Conservation (phyloP, 768 basidiomycete genomes). For the Suillus paluster region DNA sequence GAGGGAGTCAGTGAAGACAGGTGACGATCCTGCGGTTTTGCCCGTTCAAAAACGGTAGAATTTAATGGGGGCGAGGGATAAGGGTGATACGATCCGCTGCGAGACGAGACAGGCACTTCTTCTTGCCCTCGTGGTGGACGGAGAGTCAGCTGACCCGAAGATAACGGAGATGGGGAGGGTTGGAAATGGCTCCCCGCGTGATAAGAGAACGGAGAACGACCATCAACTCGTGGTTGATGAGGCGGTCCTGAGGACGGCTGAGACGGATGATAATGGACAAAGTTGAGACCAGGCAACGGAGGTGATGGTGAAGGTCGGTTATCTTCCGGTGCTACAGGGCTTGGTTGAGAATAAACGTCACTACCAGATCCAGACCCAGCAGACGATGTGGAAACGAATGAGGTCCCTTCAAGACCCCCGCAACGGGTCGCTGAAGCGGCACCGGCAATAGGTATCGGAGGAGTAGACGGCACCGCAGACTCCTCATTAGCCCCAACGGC, state of each 20-base stretch:
- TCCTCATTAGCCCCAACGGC: slow-evolving; percentile 33
- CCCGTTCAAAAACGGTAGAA: slow-evolving; percentile 57
- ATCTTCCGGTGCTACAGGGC: slow-evolving; percentile 41
- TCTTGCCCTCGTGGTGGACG: slow-evolving; percentile 42
- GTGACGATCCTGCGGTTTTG: slow-evolving; percentile 54
- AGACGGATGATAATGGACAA: slow-evolving; percentile 59
- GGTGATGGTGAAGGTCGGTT: slow-evolving; percentile 72
- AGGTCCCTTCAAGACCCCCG: slow-evolving; percentile 50
- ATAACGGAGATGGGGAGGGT: slow-evolving; percentile 49
- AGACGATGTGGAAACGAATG: slow-evolving; percentile 51
- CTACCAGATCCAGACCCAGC: slow-evolving; percentile 61
- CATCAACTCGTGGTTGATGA: slow-evolving; percentile 31
- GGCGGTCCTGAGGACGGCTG: slow-evolving; percentile 40
- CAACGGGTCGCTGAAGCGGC: slow-evolving; percentile 53
- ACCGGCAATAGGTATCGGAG: slow-evolving; percentile 42
- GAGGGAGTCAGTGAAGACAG: slow-evolving; percentile 42
- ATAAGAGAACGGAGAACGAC: slow-evolving; percentile 28
- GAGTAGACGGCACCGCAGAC: slow-evolving; percentile 17
- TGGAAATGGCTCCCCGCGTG: slow-evolving; percentile 33
- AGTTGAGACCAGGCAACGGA: slow-evolving; percentile 55
- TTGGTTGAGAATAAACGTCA: slow-evolving; percentile 56
- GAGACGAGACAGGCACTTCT: slow-evolving; percentile 44
- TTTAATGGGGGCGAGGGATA: slow-evolving; percentile 46
- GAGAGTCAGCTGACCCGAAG: slow-evolving; percentile 32
- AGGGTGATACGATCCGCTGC: slow-evolving; percentile 28